Percentiles rank a stretch among this genome's conserved stretches.
Conservation (phyloP, 495 filamentous ascomycete genomes). For the Hypomontagnella submonticulosa region DNA sequence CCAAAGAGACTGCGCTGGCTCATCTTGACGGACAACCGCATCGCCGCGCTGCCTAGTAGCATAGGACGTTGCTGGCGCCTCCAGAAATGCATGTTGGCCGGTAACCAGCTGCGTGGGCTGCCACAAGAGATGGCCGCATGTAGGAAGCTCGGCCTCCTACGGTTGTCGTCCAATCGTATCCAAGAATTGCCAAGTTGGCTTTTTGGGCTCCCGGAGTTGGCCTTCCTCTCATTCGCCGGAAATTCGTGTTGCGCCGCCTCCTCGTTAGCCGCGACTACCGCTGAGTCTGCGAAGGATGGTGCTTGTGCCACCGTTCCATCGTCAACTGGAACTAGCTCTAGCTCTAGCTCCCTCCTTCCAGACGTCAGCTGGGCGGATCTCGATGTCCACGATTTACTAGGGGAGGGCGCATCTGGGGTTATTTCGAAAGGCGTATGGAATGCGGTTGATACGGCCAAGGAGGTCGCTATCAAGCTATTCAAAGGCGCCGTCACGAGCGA, state of each 20-base stretch:
- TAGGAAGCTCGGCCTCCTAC: conserved; percentile 54
- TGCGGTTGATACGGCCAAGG: conserved; percentile 42
- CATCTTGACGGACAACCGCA: conserved; percentile 57
- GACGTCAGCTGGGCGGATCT: conserved; percentile 54
- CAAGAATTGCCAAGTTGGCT: conserved; percentile 52
- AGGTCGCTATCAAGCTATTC: conserved; percentile 61
- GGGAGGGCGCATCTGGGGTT: conserved; percentile 52
- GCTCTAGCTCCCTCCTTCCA: conserved; percentile 45
- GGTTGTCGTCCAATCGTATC: conserved; percentile 56
- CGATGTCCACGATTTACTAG: conserved; percentile 48
- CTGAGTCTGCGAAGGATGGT: conserved; percentile 22
- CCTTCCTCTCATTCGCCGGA: conserved; percentile 58
- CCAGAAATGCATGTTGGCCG: conserved; percentile 58
- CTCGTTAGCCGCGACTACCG: conserved; percentile 10
- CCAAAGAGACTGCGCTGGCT: conserved; percentile 56
- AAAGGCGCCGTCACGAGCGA: conserved; percentile 53
- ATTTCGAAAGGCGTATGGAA: conserved; percentile 53
- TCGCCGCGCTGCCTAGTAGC: conserved; percentile 50
- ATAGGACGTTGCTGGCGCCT: conserved; percentile 54
- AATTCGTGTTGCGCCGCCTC: conserved; percentile 57
- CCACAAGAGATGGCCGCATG: conserved; percentile 55
- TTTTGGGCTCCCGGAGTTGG: conserved; percentile 55
- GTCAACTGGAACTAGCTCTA: no score
- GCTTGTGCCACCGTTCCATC: conserved; percentile 27
- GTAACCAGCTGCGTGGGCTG: conserved; percentile 50